These are phyloP conservation scores for Colletotrichum liriopes DNA, from an alignment of 2,329 filamentous ascomycete genomes.

Conservation along the genomic window DNA sequence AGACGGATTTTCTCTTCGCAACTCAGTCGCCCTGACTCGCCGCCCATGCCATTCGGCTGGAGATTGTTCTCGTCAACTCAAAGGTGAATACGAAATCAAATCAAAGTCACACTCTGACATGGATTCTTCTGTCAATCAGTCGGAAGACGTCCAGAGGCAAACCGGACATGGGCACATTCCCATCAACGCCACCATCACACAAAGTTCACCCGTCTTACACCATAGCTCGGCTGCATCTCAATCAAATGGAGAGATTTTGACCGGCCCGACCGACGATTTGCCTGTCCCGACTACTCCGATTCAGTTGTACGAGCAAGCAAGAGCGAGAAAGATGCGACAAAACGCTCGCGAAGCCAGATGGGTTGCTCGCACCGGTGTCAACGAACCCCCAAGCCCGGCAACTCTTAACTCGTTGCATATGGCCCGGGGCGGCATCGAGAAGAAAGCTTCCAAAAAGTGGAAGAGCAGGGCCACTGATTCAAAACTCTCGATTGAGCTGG, in stretches of 20 bases:
- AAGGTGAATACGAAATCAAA: not conserved
- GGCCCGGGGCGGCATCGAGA: slow-evolving; percentile 7
- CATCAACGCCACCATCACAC: not conserved
- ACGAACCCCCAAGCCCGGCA: not conserved
- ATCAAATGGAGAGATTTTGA: not conserved
- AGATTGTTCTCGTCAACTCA: too few relatives aligned
- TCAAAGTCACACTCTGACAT: not conserved
- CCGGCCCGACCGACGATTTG: too few relatives aligned
- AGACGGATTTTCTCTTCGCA: not conserved
- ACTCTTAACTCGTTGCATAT: not conserved
- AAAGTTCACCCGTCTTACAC: not conserved
- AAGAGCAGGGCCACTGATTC: slow-evolving; percentile 14
- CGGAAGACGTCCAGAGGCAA: slow-evolving; percentile 15
- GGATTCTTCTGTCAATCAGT: not conserved
- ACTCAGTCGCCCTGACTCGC: not conserved
- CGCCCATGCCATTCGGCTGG: not conserved
- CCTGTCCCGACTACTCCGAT: not conserved
- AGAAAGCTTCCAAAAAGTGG: slow-evolving; percentile 18
- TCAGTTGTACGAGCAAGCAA: not conserved
- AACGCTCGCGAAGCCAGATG: not conserved
- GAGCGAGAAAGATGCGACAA: not conserved
- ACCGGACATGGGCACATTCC: not conserved
- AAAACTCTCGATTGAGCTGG: slow-evolving; percentile 24
- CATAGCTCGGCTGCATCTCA: not conserved
- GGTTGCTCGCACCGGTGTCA: slow-evolving; percentile 2